Evolutionary conservation across 148 eudicot species (phyloP).

Genomic region (Camellia granthamiana): DNA sequence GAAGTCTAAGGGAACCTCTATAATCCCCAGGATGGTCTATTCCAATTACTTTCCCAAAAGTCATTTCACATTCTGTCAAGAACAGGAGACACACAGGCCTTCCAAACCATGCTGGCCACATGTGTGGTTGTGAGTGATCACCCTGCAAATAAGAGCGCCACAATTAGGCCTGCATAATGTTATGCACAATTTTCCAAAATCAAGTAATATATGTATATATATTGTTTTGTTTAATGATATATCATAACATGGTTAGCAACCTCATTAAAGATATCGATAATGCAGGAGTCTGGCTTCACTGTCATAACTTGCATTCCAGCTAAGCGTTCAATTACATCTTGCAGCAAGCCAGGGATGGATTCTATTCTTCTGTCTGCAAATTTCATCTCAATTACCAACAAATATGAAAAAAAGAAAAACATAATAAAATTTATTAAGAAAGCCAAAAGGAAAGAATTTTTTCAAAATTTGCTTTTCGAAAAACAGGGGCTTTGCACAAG

Average conservation of each 20-base stretch:
- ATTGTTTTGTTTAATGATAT: background rate
- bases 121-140: conserved; percentile 57
- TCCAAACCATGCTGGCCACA: conserved; percentile 52
- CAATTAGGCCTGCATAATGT: conserved; percentile 14
- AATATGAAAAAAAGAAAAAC: conserved; percentile 5
- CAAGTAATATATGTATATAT: background rate
- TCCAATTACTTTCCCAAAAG: conserved; percentile 42
- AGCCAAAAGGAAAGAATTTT: background rate
- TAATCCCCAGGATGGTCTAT: conserved; percentile 46
- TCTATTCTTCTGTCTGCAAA: conserved; percentile 47
- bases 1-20: conserved; percentile 49
- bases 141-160: conserved; percentile 36
- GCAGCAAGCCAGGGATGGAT: conserved; percentile 51
- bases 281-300: conserved; percentile 53
- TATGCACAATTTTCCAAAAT: background rate
- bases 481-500: background rate
- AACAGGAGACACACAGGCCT: conserved; percentile 54
- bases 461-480: background rate
- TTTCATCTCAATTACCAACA: conserved; percentile 19
- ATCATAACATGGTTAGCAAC: conserved; percentile 23
- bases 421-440: background rate
- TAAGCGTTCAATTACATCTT: conserved; percentile 46
- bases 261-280: conserved; percentile 63
- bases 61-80: conserved; percentile 59
- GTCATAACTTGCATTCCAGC: conserved; percentile 37